Percentiles rank a stretch among this genome's conserved stretches.
Conservation (phyloP, 352 stramenopile genomes). For the Elongisporangium senticosum region DNA sequence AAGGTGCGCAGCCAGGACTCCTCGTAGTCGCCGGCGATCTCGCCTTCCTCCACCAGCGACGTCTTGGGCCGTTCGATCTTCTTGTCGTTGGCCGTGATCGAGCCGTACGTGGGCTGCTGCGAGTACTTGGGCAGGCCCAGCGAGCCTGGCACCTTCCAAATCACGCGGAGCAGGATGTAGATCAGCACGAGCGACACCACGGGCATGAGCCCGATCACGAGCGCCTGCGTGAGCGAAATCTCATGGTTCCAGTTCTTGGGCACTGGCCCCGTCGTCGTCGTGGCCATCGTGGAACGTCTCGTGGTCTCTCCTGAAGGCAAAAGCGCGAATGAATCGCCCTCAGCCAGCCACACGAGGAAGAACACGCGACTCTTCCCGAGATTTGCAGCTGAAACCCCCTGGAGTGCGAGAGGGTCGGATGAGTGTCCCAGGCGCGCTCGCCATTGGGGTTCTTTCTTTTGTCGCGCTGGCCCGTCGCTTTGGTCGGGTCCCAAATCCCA, state of each 20-base stretch:
- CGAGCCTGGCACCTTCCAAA: constrained; percentile 50
- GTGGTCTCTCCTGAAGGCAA: not conserved
- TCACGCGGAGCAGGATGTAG: constrained; percentile 55
- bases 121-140: constrained; percentile 23
- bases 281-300: not conserved
- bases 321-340: not conserved
- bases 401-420: not conserved
- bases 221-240: constrained; percentile 14
- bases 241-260: constrained; percentile 22
- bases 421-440: not conserved
- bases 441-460: not conserved
- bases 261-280: constrained; percentile 1
- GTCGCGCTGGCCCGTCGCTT: not conserved
- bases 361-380: not conserved
- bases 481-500: not conserved
- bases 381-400: not conserved
- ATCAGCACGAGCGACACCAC: constrained; percentile 42
- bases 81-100: constrained; percentile 19
- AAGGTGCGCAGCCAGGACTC: constrained; percentile 51
- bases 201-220: constrained; percentile 29
- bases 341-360: not conserved
- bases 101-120: constrained; percentile 24
- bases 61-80: constrained; percentile 31
- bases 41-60: constrained; percentile 45
- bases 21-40: constrained; percentile 52